Conservation (phyloP, 805 yeast species). For the Kluyveromyces lactis region DNA sequence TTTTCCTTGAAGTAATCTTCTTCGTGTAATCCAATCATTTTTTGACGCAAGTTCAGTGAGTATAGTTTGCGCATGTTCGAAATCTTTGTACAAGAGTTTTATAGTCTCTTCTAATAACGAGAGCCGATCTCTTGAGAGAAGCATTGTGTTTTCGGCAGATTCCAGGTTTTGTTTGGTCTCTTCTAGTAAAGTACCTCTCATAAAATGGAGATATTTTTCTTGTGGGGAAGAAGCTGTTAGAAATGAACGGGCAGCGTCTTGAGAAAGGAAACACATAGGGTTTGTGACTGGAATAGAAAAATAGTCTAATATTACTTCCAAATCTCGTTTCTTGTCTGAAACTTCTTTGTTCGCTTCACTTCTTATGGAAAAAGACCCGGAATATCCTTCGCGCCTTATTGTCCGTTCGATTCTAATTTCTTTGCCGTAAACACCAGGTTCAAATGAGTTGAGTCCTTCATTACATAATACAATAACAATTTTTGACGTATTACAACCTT, state of each 20-base stretch:
- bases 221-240: constrained; percentile 66
- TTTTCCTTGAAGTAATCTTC: constrained; percentile 39
- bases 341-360: constrained; percentile 43
- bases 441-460: constrained; percentile 56
- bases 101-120: constrained; percentile 33
- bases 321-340: constrained; percentile 52
- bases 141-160: constrained; percentile 30
- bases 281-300: constrained; percentile 78
- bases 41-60: constrained; percentile 35
- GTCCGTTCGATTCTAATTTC: constrained; percentile 63
- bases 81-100: constrained; percentile 32
- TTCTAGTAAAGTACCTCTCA: constrained; percentile 70
- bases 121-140: constrained; percentile 33
- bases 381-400: constrained; percentile 43
- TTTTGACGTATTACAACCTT: constrained; percentile 63
- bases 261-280: constrained; percentile 87
- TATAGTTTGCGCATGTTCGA: constrained; percentile 35
- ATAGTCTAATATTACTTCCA: constrained; percentile 59
- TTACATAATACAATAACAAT: constrained; percentile 59
- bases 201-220: constrained; percentile 66
- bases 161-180: constrained; percentile 52
- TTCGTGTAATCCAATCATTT: constrained; percentile 32
- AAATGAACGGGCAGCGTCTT: constrained; percentile 88
- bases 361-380: constrained; percentile 44
- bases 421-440: constrained; percentile 58